A percentile compares a stretch with the other conserved stretches of the same genome.
Evolutionary conservation across 2,329 filamentous ascomycete species (phyloP).

Genomic region (Neofusicoccum ribis): DNA sequence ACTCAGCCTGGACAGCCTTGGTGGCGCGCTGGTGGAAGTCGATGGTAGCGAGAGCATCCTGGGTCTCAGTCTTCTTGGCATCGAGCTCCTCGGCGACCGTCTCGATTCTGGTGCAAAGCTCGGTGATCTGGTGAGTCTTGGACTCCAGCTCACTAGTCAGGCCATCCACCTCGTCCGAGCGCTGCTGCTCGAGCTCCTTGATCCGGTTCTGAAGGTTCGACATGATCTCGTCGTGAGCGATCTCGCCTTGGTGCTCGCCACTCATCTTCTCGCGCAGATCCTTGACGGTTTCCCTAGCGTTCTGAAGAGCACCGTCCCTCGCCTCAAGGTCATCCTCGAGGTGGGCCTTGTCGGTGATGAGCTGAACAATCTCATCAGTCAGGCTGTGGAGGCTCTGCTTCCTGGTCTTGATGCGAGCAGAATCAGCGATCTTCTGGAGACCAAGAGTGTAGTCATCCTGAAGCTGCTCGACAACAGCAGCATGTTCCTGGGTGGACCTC

Average conservation of each 20-base stretch:
- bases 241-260: slow-evolving; percentile 10
- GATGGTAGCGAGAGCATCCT: slow-evolving; percentile 3
- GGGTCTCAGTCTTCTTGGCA: slow-evolving; percentile 10
- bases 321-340: slow-evolving; percentile 2
- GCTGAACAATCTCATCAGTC: slow-evolving; percentile 1
- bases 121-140: slow-evolving; percentile 13
- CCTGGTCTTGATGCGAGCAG: slow-evolving; percentile 4
- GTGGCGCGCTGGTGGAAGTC: slow-evolving; percentile 15
- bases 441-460: not conserved
- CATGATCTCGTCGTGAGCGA: slow-evolving; percentile 2
- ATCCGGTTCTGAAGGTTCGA: slow-evolving; percentile 11
- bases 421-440: slow-evolving; percentile 3
- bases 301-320: slow-evolving; percentile 1
- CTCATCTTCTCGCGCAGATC: slow-evolving; percentile 12
- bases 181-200: slow-evolving; percentile 18
- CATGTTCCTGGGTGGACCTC: not conserved
- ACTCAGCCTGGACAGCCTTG: slow-evolving; percentile 13
- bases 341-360: slow-evolving; percentile 2
- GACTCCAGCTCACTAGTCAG: slow-evolving; percentile 6
- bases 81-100: slow-evolving; percentile 9
- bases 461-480: not conserved
- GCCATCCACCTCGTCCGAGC: slow-evolving; percentile 1
- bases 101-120: slow-evolving; percentile 13
- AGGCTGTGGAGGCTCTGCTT: slow-evolving; percentile 10
- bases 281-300: slow-evolving; percentile 1